Evolutionary conservation across 208 protist species (phyloP).

Genomic region (Tetramitus jugosus): DNA sequence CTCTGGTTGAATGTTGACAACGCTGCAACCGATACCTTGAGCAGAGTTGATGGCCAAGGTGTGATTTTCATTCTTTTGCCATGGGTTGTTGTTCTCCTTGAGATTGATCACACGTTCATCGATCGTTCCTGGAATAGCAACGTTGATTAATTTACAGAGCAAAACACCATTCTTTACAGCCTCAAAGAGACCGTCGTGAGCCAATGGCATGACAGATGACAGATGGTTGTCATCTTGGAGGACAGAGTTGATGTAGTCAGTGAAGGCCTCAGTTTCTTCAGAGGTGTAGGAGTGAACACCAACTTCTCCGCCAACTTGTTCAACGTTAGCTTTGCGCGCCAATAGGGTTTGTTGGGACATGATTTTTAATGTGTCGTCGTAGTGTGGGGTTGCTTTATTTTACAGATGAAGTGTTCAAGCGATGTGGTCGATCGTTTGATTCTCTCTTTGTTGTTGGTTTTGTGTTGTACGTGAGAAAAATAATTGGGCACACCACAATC

Average conservation of each 20-base stretch:
- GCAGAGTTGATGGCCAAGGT: conserved; percentile 60
- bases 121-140: conserved; percentile 58
- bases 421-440: too few relatives aligned
- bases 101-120: conserved; percentile 66
- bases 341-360: too few relatives aligned
- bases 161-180: conserved; percentile 29
- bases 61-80: conserved; percentile 62
- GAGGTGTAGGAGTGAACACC: conserved; percentile 49
- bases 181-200: conserved; percentile 25
- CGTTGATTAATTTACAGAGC: conserved; percentile 66
- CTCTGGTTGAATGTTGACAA: conserved; percentile 67
- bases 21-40: conserved; percentile 60
- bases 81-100: conserved; percentile 36
- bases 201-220: conserved; percentile 15
- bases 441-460: too few relatives aligned
- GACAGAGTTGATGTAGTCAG: conserved; percentile 55
- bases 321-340: too few relatives aligned
- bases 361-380: too few relatives aligned
- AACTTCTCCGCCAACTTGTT: too few relatives aligned
- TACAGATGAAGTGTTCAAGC: too few relatives aligned
- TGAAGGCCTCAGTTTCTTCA: conserved; percentile 48
- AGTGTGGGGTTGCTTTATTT: too few relatives aligned
- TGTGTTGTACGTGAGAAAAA: too few relatives aligned
- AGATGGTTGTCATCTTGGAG: conserved; percentile 49
- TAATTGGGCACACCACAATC: too few relatives aligned